phyloP scores from a whole-genome alignment of 2,329 filamentous ascomycete species.

The Zalaria obscura region DNA sequence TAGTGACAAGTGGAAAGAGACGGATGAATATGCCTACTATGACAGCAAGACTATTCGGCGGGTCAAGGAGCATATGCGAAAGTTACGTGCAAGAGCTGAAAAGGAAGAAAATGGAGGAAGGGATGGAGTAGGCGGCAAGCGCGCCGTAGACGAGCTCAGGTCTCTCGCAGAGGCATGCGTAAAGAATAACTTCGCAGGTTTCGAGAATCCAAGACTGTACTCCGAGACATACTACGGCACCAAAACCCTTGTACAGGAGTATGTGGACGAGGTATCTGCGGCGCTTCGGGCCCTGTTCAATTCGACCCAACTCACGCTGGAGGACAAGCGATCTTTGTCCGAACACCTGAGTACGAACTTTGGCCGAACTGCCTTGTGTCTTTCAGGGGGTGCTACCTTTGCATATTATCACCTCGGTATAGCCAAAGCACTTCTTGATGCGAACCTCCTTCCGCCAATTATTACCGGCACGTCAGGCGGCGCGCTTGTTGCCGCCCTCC shows the following conservation, averaged over 20 bases:
- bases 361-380: constrained; percentile 79
- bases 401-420: constrained; percentile 96
- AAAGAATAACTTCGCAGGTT: constrained; percentile 93
- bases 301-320: constrained; percentile 50
- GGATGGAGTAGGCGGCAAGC: constrained; percentile 16
- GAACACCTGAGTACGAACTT: constrained; percentile 84
- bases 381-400: constrained; percentile 87
- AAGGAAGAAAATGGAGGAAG: constrained; percentile 37
- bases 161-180: constrained; percentile 75
- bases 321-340: constrained; percentile 70
- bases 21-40: constrained; percentile 64
- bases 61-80: constrained; percentile 62
- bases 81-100: constrained; percentile 39
- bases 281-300: constrained; percentile 53
- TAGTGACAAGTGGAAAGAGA: constrained; percentile 66
- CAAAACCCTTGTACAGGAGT: constrained; percentile 85
- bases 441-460: constrained; percentile 73
- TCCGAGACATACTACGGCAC: constrained; percentile 96
- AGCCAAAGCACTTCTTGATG: constrained; percentile 75
- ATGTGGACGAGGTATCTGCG: constrained; percentile 68
- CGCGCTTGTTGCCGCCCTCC: constrained; percentile 72
- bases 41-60: constrained; percentile 70
- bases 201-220: constrained; percentile 89
- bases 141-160: constrained; percentile 60
- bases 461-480: constrained; percentile 95